Percentiles rank a stretch among this genome's conserved stretches.
Evolutionary conservation across 345 rosid genomes (phyloP).

Genomic region (Erysimum cheiranthoides): DNA sequence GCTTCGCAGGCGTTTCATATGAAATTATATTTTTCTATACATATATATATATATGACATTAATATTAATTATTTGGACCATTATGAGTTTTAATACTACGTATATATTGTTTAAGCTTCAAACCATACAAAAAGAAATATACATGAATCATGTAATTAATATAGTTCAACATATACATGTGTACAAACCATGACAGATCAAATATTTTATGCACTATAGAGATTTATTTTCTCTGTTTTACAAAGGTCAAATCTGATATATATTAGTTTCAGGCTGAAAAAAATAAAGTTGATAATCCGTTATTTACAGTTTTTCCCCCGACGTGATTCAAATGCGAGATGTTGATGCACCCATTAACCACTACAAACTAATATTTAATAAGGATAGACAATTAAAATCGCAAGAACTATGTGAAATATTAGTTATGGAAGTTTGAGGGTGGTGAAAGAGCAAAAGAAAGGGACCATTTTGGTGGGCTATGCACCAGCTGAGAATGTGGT

Average conservation of each 20-base stretch:
- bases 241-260: background rate
- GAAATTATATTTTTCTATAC: too few relatives aligned
- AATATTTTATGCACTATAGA: background rate
- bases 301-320: background rate
- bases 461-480: constrained; percentile 46
- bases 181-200: constrained; percentile 8
- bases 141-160: background rate
- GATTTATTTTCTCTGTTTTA: background rate
- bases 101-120: background rate
- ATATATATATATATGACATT: too few relatives aligned
- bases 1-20: constrained; percentile 25
- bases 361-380: background rate
- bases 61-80: background rate
- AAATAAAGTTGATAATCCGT: background rate
- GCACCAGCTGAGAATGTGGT: constrained; percentile 39
- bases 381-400: background rate
- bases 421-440: constrained; percentile 16
- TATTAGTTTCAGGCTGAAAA: background rate
- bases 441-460: constrained; percentile 23
- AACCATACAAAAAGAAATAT: background rate
- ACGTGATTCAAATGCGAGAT: background rate
- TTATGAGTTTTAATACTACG: background rate
- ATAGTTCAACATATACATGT: background rate
- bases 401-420: background rate
- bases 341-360: background rate